Percentiles rank a stretch among this genome's conserved stretches.
phyloP scores from a whole-genome alignment of 192 early-diverging fungal species.

The Helicostylum pulchrum region DNA sequence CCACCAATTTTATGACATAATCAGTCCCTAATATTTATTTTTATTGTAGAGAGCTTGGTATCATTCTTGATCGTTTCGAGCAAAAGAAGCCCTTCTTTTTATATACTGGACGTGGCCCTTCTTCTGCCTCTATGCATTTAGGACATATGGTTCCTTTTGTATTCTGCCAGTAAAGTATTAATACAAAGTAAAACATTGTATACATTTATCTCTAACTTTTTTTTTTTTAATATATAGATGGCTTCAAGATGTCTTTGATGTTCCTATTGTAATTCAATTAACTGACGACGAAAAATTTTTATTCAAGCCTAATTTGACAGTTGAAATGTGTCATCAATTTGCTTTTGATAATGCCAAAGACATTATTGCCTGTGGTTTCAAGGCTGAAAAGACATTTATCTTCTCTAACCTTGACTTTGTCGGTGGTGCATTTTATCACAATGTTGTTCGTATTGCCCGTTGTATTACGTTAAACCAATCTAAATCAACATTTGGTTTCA shows the following conservation, averaged over 20 bases:
- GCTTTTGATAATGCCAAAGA: constrained; percentile 82
- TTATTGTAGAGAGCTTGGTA: constrained; percentile 64
- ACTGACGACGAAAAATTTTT: constrained; percentile 99
- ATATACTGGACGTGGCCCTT: constrained; percentile 97
- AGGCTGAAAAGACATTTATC: constrained; percentile 94
- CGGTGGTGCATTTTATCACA: constrained; percentile 92
- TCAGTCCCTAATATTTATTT: background rate
- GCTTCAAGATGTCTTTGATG: constrained; percentile 95
- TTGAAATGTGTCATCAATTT: constrained; percentile 77
- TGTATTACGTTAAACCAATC: constrained; percentile 81
- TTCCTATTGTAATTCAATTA: constrained; percentile 92
- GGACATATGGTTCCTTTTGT: constrained; percentile 97
- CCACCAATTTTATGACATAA: background rate
- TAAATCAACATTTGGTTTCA: constrained; percentile 90
- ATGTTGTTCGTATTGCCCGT: constrained; percentile 84
- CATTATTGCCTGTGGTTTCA: constrained; percentile 93
- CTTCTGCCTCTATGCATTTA: constrained; percentile 87
- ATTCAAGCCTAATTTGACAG: constrained; percentile 85
- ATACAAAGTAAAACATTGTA: background rate
- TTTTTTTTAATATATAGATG: constrained; percentile 49
- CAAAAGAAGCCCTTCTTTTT: constrained; percentile 96
- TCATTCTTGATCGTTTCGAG: constrained; percentile 88
- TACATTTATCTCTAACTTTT: background rate
- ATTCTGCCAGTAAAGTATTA: constrained; percentile 79
- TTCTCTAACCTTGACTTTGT: constrained; percentile 92